Percentiles rank a stretch among this genome's conserved stretches.
These are phyloP conservation scores for Tetracentron sinense DNA, from an alignment of 164 flowering plant genomes.

Conservation along the genomic window DNA sequence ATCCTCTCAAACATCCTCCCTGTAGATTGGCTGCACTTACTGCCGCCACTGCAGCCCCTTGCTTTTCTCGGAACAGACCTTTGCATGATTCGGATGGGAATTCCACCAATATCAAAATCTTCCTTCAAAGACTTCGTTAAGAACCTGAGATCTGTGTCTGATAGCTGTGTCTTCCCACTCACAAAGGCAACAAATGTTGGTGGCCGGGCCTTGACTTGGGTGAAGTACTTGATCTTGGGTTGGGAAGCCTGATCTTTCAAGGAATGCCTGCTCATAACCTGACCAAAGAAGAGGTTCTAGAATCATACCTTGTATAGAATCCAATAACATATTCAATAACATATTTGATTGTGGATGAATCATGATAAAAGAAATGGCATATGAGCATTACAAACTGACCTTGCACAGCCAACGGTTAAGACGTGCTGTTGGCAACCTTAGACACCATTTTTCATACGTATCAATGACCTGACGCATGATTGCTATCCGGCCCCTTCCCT, in stretches of 20 bases:
- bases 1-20: conserved; percentile 25
- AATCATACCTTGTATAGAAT: background rate
- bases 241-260: conserved; percentile 90
- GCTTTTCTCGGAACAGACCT: conserved; percentile 42
- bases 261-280: conserved; percentile 99
- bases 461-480: conserved; percentile 68
- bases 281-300: background rate
- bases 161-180: conserved; percentile 58
- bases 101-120: conserved; percentile 90
- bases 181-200: conserved; percentile 93
- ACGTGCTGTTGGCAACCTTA: conserved; percentile 79
- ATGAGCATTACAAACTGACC: conserved; percentile 35
- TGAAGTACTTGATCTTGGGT: conserved; percentile 88
- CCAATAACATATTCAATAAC: background rate
- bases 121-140: conserved; percentile 84
- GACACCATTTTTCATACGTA: conserved; percentile 91
- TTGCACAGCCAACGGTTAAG: conserved; percentile 92
- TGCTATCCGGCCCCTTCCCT: conserved; percentile 69
- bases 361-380: background rate
- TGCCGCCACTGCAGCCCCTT: conserved; percentile 10
- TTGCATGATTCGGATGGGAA: conserved; percentile 87
- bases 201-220: conserved; percentile 96
- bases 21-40: conserved; percentile 22
- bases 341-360: background rate
- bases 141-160: conserved; percentile 80